phyloP scores from a whole-genome alignment of 2,329 filamentous ascomycete species.

The Nemania abortiva region DNA sequence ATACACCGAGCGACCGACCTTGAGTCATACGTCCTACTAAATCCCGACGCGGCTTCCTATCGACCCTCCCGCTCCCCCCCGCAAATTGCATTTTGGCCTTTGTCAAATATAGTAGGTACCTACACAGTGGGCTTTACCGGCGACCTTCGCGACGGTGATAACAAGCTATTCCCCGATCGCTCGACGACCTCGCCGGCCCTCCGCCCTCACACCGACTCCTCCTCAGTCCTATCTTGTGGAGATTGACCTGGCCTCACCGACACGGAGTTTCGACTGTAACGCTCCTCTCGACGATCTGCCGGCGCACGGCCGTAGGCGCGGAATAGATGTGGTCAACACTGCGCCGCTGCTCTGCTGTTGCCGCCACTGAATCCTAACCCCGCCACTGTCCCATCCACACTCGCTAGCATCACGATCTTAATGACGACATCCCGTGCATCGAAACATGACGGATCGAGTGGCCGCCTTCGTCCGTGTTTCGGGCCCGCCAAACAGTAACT shows the following conservation, averaged over 20 bases:
- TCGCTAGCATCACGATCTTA: conserved; percentile 39
- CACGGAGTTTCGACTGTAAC: conserved; percentile 38
- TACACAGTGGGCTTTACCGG: conserved; percentile 15
- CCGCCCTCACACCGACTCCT: conserved; percentile 27
- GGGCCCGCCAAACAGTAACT: conserved; percentile 96
- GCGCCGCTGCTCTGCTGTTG: conserved; percentile 29
- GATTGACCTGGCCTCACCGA: conserved; percentile 35
- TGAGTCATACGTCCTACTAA: conserved; percentile 5
- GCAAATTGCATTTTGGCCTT: conserved; percentile 18
- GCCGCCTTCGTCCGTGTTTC: conserved; percentile 94
- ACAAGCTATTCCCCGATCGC: conserved; percentile 1
- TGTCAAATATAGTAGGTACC: background rate
- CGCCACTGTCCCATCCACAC: conserved; percentile 36
- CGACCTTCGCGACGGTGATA: conserved; percentile 14
- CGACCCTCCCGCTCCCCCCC: conserved; percentile 3
- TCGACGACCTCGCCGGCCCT: conserved; percentile 13
- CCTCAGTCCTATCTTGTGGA: conserved; percentile 35
- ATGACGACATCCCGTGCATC: conserved; percentile 38
- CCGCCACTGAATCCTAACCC: conserved; percentile 35
- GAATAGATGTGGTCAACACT: conserved; percentile 48
- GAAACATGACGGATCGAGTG: conserved; percentile 61
- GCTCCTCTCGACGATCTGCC: conserved; percentile 39
- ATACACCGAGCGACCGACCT: background rate
- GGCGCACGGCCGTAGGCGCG: conserved; percentile 46
- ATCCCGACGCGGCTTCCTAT: conserved; percentile 8